Base-by-base conservation (phyloP, 768 basidiomycete genomes). In the Suillus occidentalis region DNA sequence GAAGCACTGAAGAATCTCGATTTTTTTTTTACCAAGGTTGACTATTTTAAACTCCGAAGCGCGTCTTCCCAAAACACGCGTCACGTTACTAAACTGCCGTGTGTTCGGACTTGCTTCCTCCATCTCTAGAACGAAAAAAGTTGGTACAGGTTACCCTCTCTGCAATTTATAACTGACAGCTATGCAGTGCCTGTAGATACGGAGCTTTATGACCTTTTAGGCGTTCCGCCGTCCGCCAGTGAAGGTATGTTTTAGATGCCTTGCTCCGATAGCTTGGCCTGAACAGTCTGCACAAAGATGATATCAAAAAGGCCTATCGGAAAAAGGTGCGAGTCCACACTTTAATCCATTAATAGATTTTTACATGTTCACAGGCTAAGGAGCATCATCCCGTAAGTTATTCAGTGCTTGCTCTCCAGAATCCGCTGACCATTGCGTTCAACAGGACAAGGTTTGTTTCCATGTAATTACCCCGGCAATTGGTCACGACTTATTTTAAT, bases 221-320 rank as follows among this genome's bases (percentile, higher is more conserved):
- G 90, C 34, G 86, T 96, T 34, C 72, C 85, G 55, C 80, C 88
- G 25, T 79, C 80, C 64, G 94, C 94, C 47, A 85, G 82, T 39
- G 89, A 90, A 82, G 89, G 93, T 92, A 73, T 57, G 78, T 69
- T 18, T 64, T 64, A 50, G 53, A 59, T 28, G 40, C 50, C 22
- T n/a, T 34, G 40, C 10, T 63, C n/a, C 10, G 60, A n/a, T 60
- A 8, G 16, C 13, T 58, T 55, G 8, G 52, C 39, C 70, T 72
- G 57, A 71, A 52, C 37, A 55, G 31, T 50, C 61, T 66, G 63
- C 20, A 58, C 43, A 68, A 2, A 90, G 92, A 83, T 68, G 94
- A 98, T 67, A 94, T 98, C 71, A 96, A 95, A 79, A 93, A 92
- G 73, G 95, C 95, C 18, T 98, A 98, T 75, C 89, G 91, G 75